phyloP scores from a whole-genome alignment of 495 filamentous ascomycete species.

The Amniculicola lignicola region DNA sequence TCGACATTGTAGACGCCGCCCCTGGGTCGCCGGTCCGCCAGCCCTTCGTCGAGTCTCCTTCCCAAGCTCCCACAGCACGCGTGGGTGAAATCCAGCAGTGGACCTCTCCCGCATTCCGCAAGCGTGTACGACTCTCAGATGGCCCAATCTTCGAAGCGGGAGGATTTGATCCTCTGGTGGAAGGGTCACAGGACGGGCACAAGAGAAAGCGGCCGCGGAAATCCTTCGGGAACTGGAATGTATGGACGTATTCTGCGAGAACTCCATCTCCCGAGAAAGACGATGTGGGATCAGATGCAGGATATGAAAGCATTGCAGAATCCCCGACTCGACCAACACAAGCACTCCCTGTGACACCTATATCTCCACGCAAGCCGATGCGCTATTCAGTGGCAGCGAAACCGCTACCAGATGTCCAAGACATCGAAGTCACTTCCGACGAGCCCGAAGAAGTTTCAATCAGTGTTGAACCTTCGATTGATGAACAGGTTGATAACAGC shows the following conservation, averaged over 20 bases:
- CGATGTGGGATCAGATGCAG: slow-evolving; percentile 20
- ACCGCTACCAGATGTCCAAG: neutral
- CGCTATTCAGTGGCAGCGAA: neutral
- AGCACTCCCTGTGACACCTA: neutral
- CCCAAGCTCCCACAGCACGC: slow-evolving; percentile 26
- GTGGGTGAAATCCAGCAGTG: slow-evolving; percentile 41
- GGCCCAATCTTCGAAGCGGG: slow-evolving; percentile 56
- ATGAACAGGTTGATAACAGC: neutral
- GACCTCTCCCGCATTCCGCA: slow-evolving; percentile 75
- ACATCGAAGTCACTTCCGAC: slow-evolving; percentile 13
- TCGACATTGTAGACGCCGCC: slow-evolving; percentile 26
- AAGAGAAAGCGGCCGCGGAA: slow-evolving; percentile 65
- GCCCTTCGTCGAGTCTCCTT: neutral
- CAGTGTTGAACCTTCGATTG: neutral
- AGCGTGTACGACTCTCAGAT: slow-evolving; percentile 59
- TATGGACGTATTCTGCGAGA: slow-evolving; percentile 69
- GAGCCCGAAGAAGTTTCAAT: slow-evolving; percentile 18
- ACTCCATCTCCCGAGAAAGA: slow-evolving; percentile 62
- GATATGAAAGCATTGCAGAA: neutral
- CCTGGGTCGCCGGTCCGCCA: slow-evolving; percentile 5
- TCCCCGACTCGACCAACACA: neutral
- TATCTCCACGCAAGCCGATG: neutral
- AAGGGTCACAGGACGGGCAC: slow-evolving; percentile 58
- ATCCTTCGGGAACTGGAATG: slow-evolving; percentile 63
- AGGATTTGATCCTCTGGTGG: slow-evolving; percentile 64